A percentile compares a stretch with the other conserved stretches of the same genome.
Evolutionary conservation across 1,284 basidiomycete species (phyloP).

Genomic region (Baeospora myosura): DNA sequence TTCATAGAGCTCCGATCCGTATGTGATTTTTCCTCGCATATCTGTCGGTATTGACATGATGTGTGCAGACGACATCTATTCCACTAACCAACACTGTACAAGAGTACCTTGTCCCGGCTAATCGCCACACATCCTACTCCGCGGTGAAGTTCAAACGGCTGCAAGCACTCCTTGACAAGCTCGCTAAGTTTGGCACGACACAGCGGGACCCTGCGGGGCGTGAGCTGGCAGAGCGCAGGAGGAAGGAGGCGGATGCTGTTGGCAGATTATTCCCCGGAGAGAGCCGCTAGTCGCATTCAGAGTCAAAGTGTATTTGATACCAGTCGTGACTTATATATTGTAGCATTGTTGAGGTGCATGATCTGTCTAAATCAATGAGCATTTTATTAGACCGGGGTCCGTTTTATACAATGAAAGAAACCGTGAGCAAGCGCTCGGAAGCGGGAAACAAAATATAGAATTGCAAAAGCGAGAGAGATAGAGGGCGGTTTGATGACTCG

Average conservation of each 20-base stretch:
- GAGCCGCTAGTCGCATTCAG: constrained; percentile 35
- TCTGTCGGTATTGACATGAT: constrained; percentile 12
- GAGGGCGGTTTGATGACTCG: constrained; percentile 24
- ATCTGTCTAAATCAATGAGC: constrained; percentile 16
- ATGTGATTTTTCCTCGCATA: constrained; percentile 4
- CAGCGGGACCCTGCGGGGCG: constrained; percentile 51
- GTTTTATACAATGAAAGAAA: constrained; percentile 16
- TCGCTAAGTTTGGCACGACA: constrained; percentile 59
- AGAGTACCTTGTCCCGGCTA: constrained; percentile 71
- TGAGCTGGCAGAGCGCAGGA: constrained; percentile 62
- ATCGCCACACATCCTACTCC: constrained; percentile 68
- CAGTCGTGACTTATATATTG: constrained; percentile 14
- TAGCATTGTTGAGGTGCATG: constrained; percentile 26
- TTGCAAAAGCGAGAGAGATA: constrained; percentile 15
- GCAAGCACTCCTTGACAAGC: constrained; percentile 75
- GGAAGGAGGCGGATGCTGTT: constrained; percentile 75
- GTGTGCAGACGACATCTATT: constrained; percentile 66
- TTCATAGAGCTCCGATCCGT: constrained; percentile 81
- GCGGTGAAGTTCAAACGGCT: constrained; percentile 68
- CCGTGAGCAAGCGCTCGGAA: constrained; percentile 8
- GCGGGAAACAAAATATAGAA: constrained; percentile 7
- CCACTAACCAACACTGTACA: constrained; percentile 68
- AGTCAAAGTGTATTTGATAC: constrained; percentile 8
- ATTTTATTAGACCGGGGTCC: constrained; percentile 19
- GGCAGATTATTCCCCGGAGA: constrained; percentile 64